Base-by-base conservation (phyloP, 2,329 filamentous ascomycete species). In the Neonectria coccinea region DNA sequence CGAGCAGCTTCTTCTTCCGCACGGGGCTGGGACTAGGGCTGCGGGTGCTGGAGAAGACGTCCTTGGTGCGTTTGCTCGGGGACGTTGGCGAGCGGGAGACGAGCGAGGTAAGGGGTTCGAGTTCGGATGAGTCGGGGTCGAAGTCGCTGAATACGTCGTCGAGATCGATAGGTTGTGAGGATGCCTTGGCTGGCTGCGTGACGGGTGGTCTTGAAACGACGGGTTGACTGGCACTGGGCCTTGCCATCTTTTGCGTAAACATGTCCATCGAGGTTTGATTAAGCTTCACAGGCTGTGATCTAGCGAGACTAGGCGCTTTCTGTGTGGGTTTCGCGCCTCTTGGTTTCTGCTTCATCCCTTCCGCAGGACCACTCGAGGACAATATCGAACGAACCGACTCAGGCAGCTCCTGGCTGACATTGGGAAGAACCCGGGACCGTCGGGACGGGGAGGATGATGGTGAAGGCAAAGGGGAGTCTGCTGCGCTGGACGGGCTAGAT, bases 401-500 rank as follows among this genome's bases (percentile, higher is more conserved):
- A 75, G 72, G 45, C 25, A 73, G 22, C 51, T 74, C 52, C 53
- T 57, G 57, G 69, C 47, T n/a, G 41, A 55, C 33, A 59, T 64
- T 3, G 59, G 64, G 4, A 67, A 60, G 18, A 51, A 60, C 14
- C 53, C 65, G 52, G 64, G 69, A 63, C 29, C 44, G 48, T 65
- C 73, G 62, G 47, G 76, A 65, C 64, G 68, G 64, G 65, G 71
- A 66, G 64, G 64, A 52, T 39, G 36, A 39, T 1, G 36, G 36
- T 8, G 16, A n/a, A 20, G 39, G 39, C 66, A 75, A 59, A 76
- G 77, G 73, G 67, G 79, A 78, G 31, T 72, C 59, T 47, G 64
- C 59, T 22, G 65, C 54, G 47, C 55, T 61, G 74, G 74, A 68
- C 56, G 83, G 82, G 66, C 82, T 84, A 74, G 82, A 84, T 69